A percentile compares a stretch with the other conserved stretches of the same genome.
These are phyloP conservation scores for Thalassiosira mediterranea DNA, from an alignment of 352 stramenopile species.

Conservation along the genomic window DNA sequence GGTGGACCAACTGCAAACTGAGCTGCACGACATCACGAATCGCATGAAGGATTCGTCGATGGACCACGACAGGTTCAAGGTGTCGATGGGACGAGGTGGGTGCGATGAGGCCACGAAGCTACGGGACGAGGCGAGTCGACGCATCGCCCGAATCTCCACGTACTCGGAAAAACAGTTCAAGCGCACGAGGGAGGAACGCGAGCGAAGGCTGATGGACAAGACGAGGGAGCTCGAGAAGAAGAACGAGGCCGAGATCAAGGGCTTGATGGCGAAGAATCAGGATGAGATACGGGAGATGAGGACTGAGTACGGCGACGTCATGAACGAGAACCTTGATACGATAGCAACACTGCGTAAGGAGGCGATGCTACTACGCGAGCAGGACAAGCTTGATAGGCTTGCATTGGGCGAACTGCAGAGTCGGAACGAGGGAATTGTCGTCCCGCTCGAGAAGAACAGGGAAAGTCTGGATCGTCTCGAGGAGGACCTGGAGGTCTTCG, in stretches of 20 bases:
- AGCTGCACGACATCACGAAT: constrained; percentile 28
- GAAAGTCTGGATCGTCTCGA: constrained; percentile 67
- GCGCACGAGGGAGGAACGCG: constrained; percentile 14
- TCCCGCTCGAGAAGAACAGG: constrained; percentile 90
- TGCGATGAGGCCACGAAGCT: constrained; percentile 26
- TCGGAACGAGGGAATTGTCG: constrained; percentile 94
- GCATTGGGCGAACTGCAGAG: constrained; percentile 93
- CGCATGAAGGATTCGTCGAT: constrained; percentile 24
- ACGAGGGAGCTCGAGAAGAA: constrained; percentile 23
- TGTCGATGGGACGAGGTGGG: constrained; percentile 18
- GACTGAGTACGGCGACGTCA: constrained; percentile 29
- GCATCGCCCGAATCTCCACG: constrained; percentile 24
- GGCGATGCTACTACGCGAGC: constrained; percentile 92
- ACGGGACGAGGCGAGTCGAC: constrained; percentile 33
- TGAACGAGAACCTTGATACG: constrained; percentile 54
- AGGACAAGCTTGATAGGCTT: constrained; percentile 92
- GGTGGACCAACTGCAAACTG: constrained; percentile 19
- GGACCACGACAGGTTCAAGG: constrained; percentile 31
- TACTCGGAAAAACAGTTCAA: constrained; percentile 41
- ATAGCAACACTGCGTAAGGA: constrained; percentile 90
- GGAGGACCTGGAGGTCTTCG: constrained; percentile 77
- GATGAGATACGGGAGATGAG: constrained; percentile 39
- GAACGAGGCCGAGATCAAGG: constrained; percentile 35
- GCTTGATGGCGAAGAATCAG: constrained; percentile 36
- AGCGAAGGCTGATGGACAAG: constrained; percentile 37